Evolutionary conservation across 2,329 filamentous ascomycete species (phyloP), one percentile per base, ranked within the genome.

Genomic region (Beauveria scarabaeidicola): DNA sequence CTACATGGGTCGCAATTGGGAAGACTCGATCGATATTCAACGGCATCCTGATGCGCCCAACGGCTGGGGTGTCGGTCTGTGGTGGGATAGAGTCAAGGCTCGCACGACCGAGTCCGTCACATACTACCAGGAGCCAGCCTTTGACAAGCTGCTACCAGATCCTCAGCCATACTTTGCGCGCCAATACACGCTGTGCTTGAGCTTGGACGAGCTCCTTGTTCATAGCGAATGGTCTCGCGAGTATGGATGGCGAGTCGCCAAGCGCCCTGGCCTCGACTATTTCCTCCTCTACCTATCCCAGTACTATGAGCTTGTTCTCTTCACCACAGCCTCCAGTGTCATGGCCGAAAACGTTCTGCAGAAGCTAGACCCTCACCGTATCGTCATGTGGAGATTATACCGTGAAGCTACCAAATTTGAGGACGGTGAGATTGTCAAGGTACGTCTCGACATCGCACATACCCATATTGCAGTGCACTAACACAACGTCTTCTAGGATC

Each of bases 371-470:
- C 94, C 93, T 40, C 97, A 89, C 80, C 90, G 88, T 68, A 91
- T 97, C 72, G 91, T 97, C 72, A 88, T 92, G 77, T 97, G 91
- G 89, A 91, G 92, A 1, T 78, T 99, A 52, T 97, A 90, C 79
- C 85, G 94, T 59, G 94, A 99, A 74, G 94, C 93, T n/a, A 97
- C 94, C 62, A 90, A 92, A 69, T 99, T 96, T 73, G 89, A 97
- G 75, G 89, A 96, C 64, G 94, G 94, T 64, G 90, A 97, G 75
- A 92, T 97, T 69, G 84, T 99, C 75, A 99, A 99, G 86, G 91
- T 91, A 76, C 7, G 36, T 19, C 7, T 13, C 57, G 10, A 5
- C 1, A 19, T 5, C n/a, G 51, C 5, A 7, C 41, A 27, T 40
- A 41, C 5, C 3, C n/a, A 23, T 9, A 19, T 6, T 19, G 3